A percentile compares a stretch with the other conserved stretches of the same genome.
phyloP scores from a whole-genome alignment of 192 early-diverging fungal genomes.

The Podila minutissima region DNA sequence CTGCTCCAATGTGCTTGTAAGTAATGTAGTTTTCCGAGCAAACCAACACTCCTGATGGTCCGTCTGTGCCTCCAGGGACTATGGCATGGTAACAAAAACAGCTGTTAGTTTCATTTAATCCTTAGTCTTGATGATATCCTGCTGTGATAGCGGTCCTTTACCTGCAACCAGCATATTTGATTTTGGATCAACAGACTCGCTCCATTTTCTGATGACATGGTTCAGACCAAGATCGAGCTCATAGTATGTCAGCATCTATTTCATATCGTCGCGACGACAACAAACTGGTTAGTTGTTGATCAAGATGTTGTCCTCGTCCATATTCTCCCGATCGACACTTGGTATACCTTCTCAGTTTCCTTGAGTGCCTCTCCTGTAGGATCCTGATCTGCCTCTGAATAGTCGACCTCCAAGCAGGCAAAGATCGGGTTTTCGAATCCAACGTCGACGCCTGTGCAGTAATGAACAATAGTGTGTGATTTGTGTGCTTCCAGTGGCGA shows the following conservation, averaged over 20 bases:
- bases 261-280: neutral
- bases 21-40: slow-evolving; percentile 92
- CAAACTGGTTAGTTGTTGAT: no score
- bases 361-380: slow-evolving; percentile 74
- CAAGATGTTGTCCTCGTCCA: no score
- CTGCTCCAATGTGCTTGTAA: slow-evolving; percentile 80
- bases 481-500: slow-evolving; percentile 97
- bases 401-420: slow-evolving; percentile 91
- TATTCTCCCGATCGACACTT: neutral
- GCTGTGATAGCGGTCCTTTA: slow-evolving; percentile 7
- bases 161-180: slow-evolving; percentile 86
- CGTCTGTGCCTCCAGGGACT: slow-evolving; percentile 90
- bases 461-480: slow-evolving; percentile 77
- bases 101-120: neutral
- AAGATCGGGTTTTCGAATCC: slow-evolving; percentile 99
- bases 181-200: slow-evolving; percentile 75
- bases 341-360: slow-evolving; percentile 74
- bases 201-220: slow-evolving; percentile 98
- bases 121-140: neutral
- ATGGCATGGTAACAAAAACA: neutral
- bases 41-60: slow-evolving; percentile 97
- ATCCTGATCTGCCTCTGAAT: slow-evolving; percentile 84
- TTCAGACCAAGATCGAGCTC: slow-evolving; percentile 99
- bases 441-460: slow-evolving; percentile 92
- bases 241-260: slow-evolving; percentile 86